These are phyloP conservation scores for Phytophthora pinifolia DNA, from an alignment of 352 stramenopile species.

Conservation along the genomic window DNA sequence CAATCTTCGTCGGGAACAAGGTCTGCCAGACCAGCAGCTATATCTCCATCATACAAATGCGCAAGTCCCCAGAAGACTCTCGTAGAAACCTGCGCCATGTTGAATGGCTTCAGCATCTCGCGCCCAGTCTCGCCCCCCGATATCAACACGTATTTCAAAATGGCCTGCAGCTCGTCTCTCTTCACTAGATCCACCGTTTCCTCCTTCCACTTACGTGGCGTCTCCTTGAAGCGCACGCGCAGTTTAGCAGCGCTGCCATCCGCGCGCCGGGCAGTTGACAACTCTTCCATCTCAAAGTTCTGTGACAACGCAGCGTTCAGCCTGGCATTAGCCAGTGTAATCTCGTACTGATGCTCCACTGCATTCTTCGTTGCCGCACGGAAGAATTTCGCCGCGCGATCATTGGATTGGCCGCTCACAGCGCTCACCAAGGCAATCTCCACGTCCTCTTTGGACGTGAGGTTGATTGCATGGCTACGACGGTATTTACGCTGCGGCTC, in stretches of 20 bases:
- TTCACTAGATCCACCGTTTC: constrained; percentile 73
- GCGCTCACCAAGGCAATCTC: constrained; percentile 60
- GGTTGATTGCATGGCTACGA: constrained; percentile 49
- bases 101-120: constrained; percentile 91
- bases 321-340: constrained; percentile 68
- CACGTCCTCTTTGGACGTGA: constrained; percentile 82
- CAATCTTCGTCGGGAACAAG: constrained; percentile 83
- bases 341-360: constrained; percentile 81
- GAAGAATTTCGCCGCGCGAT: constrained; percentile 78
- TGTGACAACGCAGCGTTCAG: constrained; percentile 64
- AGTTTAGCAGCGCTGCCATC: constrained; percentile 44
- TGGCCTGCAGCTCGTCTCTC: constrained; percentile 60
- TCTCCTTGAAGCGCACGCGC: constrained; percentile 76
- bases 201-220: constrained; percentile 79
- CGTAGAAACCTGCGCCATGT: constrained; percentile 86
- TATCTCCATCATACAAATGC: constrained; percentile 71
- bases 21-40: constrained; percentile 59
- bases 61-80: constrained; percentile 88
- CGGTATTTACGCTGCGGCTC: constrained; percentile 48
- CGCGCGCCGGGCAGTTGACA: constrained; percentile 26
- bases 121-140: constrained; percentile 73
- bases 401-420: constrained; percentile 54
- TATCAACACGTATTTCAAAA: constrained; percentile 84
- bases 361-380: constrained; percentile 70
- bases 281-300: constrained; percentile 60